Conservation (phyloP, 2,329 filamentous ascomycete genomes). For the Phialocephala subalpina region DNA sequence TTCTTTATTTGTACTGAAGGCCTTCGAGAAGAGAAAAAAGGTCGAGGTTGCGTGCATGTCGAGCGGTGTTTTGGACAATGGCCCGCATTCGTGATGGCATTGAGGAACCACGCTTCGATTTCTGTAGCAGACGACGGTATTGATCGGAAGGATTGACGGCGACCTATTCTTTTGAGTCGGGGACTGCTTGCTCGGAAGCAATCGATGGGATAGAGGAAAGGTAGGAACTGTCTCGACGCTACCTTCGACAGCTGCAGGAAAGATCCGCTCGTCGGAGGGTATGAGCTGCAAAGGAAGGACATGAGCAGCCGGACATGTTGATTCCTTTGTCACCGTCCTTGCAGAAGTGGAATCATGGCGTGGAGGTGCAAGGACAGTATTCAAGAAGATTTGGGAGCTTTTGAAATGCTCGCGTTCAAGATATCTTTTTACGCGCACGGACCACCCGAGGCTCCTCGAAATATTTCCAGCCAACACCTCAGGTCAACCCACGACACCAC, state of each 20-base stretch:
- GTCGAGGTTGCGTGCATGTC: conserved; percentile 22
- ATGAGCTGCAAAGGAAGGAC: conserved; percentile 65
- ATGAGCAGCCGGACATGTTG: conserved; percentile 71
- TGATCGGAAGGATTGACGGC: conserved; percentile 9
- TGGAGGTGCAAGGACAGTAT: neutral
- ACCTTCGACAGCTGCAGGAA: conserved; percentile 51
- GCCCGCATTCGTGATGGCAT: conserved; percentile 41
- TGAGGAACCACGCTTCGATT: conserved; percentile 46
- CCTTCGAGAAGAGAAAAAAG: conserved; percentile 35
- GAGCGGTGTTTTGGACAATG: conserved; percentile 39
- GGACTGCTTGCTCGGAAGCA: conserved; percentile 19
- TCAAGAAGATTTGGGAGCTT: neutral
- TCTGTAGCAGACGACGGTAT: conserved; percentile 27
- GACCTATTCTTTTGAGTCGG: conserved; percentile 4
- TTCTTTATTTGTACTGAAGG: conserved; percentile 23
- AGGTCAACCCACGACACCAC: neutral
- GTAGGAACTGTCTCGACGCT: conserved; percentile 45
- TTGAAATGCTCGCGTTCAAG: neutral
- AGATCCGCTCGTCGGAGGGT: conserved; percentile 55
- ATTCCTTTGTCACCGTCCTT: conserved; percentile 40
- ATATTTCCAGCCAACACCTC: neutral
- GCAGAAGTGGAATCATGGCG: conserved; percentile 12
- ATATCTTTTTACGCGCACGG: conserved; percentile 24
- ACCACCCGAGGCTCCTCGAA: conserved; percentile 17
- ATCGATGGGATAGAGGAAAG: conserved; percentile 42